Base-by-base conservation (phyloP, 179 eudicot genomes). In the Actinidia arguta region DNA sequence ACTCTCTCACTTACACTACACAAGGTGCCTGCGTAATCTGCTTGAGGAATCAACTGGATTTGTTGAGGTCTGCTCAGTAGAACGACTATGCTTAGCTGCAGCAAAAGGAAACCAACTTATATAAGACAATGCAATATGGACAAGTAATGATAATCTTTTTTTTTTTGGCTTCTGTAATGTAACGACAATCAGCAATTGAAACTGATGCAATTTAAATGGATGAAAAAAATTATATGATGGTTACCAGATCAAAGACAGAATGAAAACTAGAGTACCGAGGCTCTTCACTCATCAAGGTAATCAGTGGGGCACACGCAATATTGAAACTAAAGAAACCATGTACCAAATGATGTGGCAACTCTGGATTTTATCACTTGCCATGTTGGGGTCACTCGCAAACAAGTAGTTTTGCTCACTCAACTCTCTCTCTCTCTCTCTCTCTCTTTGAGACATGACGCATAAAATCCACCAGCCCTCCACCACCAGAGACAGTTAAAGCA, bases 61-160 rank as follows among this genome's bases (percentile, higher is more conserved):
- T 91, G 86, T 70, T 92, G 98, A 1, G 98, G 95, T 85, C 95
- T 92, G 76, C 88, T 87, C 73, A 96, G 69, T 72, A 96, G 87
- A 66, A 94, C 89, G 13, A 94, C 92, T 44, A 96, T 93, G 90
- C 96, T 94, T 69, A 96, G 85, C 99, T 96, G 94, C 91, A 86
- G 52, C 12, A 27, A 39, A 68, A 73, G 69, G 63, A 55, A 82
- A 63, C 12, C 73, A 36, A 36, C n/a, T 13, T 24, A 7, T 4
- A 12, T 6, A 63, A 78, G 51, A n/a, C 8, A 42, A 42, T 22
- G 70, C 42, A 36, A 69, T 12, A 55, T 24, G 63, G 10, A 74
- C 51, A 9, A 72, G n/a, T 22, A 72, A 72, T 20, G 22, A n/a
- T 4, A 47, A 12, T 67, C 25, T 25, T 31, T 27, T 27, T 25